These are phyloP conservation scores for Eremothecium coryli DNA, from an alignment of 1,139 yeast genomes.

Conservation along the genomic window DNA sequence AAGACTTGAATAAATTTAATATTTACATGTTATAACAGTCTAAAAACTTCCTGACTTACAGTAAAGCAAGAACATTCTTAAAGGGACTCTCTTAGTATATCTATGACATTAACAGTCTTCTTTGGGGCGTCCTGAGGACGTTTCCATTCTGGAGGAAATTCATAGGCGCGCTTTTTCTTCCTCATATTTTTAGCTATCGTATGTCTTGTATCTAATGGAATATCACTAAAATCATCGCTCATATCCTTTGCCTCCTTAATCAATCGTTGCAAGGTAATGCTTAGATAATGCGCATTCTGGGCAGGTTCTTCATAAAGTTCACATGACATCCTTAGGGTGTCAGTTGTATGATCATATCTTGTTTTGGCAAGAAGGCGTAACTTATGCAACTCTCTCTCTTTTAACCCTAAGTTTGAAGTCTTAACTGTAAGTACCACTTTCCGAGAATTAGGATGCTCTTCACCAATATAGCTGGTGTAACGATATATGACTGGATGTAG, in stretches of 20 bases:
- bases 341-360: constrained; percentile 57
- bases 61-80: too few species aligned
- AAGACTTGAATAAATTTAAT: too few species aligned
- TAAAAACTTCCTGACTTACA: too few species aligned
- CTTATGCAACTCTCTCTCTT: constrained; percentile 53
- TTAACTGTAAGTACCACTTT: constrained; percentile 57
- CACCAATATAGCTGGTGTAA: constrained; percentile 66
- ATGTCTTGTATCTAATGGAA: constrained; percentile 79
- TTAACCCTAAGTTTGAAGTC: constrained; percentile 46
- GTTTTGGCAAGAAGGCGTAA: constrained; percentile 71
- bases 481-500: constrained; percentile 57
- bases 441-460: constrained; percentile 60
- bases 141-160: constrained; percentile 80
- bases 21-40: too few species aligned
- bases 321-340: constrained; percentile 52
- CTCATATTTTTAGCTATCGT: constrained; percentile 38
- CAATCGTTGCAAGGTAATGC: constrained; percentile 53
- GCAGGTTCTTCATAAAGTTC: constrained; percentile 65
- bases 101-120: constrained; percentile 21
- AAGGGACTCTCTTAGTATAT: constrained; percentile 4
- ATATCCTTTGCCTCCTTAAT: constrained; percentile 57
- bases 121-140: constrained; percentile 63
- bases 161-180: constrained; percentile 35
- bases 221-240: constrained; percentile 57
- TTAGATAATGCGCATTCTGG: constrained; percentile 72